A percentile compares a stretch with the other conserved stretches of the same genome.
These are phyloP conservation scores for Penicillium sp. DNA, from an alignment of 2,329 filamentous ascomycete genomes.

Conservation along the genomic window DNA sequence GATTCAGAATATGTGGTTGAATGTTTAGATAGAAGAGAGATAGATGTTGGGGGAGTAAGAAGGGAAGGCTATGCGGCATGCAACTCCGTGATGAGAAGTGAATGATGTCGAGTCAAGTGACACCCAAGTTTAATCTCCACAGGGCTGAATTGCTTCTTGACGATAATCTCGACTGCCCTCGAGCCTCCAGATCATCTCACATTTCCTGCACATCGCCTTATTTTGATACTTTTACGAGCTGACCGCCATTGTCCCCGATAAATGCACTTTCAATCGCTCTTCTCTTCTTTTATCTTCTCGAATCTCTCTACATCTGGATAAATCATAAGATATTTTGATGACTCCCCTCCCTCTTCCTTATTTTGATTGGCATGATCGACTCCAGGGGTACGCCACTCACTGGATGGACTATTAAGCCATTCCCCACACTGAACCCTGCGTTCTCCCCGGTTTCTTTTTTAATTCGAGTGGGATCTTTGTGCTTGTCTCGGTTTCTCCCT, in stretches of 20 bases:
- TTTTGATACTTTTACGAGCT: not conserved
- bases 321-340: not conserved
- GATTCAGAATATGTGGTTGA: not conserved
- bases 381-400: conserved; percentile 2
- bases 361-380: conserved; percentile 5
- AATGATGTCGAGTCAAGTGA: no score
- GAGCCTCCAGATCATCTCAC: conserved; percentile 1
- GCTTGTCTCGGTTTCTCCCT: not conserved
- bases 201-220: not conserved
- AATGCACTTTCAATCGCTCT: not conserved
- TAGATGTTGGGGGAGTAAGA: not conserved
- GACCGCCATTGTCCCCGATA: conserved; percentile 1
- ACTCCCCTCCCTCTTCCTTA: not conserved
- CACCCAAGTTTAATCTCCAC: not conserved
- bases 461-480: not conserved
- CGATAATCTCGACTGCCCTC: not conserved
- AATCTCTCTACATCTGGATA: not conserved
- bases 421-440: conserved; percentile 2
- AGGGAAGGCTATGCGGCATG: no score
- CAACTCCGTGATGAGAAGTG: no score
- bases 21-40: not conserved
- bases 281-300: not conserved
- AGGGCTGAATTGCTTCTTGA: conserved; percentile 1
- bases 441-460: not conserved
- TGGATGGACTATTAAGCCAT: not conserved